phyloP scores from a whole-genome alignment of 768 basidiomycete species.

The Pisolithus albus region DNA sequence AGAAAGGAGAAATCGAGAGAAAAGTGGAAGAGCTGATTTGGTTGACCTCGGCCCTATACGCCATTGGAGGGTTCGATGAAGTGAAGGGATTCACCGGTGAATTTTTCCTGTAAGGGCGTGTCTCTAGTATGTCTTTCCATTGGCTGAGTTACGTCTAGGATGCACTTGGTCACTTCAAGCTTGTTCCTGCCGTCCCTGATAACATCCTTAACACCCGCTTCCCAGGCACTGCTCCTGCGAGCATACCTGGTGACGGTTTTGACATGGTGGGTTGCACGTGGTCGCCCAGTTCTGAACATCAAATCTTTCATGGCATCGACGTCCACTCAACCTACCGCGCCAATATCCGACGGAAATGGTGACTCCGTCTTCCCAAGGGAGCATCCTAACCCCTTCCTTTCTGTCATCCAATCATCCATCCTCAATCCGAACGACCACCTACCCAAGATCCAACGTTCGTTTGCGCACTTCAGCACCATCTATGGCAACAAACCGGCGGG shows the following conservation, averaged over 20 bases:
- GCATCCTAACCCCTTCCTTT: constrained; percentile 31
- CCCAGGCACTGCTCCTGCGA: constrained; percentile 24
- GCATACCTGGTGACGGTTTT: constrained; percentile 20
- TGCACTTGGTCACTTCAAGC: constrained; percentile 26
- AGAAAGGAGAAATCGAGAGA: constrained; percentile 34
- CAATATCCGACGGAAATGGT: background rate
- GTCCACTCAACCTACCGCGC: background rate
- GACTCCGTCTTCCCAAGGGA: background rate
- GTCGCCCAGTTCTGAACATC: constrained; percentile 27
- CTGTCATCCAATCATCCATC: constrained; percentile 33
- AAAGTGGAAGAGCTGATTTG: constrained; percentile 63
- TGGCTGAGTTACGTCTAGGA: constrained; percentile 5
- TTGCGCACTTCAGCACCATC: constrained; percentile 27
- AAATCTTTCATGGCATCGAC: constrained; percentile 24
- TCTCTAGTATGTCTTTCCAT: background rate
- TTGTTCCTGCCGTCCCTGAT: constrained; percentile 25
- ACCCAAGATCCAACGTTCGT: constrained; percentile 27
- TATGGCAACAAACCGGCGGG: constrained; percentile 23
- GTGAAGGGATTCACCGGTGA: constrained; percentile 35
- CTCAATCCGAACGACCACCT: constrained; percentile 30
- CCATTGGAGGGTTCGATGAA: constrained; percentile 48
- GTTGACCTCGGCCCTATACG: constrained; percentile 49
- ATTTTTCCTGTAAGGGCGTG: constrained; percentile 46
- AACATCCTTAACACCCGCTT: constrained; percentile 7
- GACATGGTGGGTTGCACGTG: constrained; percentile 24